Conservation (phyloP, 495 filamentous ascomycete genomes). For the Saxispiralis lemnorum region DNA sequence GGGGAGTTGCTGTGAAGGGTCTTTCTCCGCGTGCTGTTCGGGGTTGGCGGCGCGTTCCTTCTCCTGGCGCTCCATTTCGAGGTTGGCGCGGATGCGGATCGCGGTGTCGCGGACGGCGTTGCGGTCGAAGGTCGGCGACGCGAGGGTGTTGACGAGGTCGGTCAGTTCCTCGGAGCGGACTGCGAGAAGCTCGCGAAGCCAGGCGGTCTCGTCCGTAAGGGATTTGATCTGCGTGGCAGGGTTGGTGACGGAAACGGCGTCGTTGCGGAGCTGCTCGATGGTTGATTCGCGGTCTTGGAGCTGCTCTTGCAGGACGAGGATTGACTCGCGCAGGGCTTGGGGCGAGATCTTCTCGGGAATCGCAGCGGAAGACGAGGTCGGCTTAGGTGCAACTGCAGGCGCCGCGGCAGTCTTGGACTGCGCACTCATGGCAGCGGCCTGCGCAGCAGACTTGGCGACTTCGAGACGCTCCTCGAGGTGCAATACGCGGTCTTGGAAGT, state of each 20-base stretch:
- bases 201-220: constrained; percentile 80
- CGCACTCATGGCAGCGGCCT: constrained; percentile 69
- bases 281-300: constrained; percentile 78
- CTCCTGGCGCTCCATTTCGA: constrained; percentile 95
- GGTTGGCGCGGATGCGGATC: constrained; percentile 78
- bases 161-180: constrained; percentile 80
- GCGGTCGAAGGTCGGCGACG: constrained; percentile 53
- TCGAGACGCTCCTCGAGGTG: constrained; percentile 80
- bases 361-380: constrained; percentile 24
- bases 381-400: constrained; percentile 8
- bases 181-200: constrained; percentile 83
- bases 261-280: constrained; percentile 71
- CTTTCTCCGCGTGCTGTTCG: too few relatives aligned
- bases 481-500: constrained; percentile 61
- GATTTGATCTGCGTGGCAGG: constrained; percentile 67
- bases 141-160: constrained; percentile 71
- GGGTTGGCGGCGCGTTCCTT: constrained; percentile 43
- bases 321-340: constrained; percentile 85
- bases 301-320: constrained; percentile 88
- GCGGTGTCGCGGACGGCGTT: constrained; percentile 70
- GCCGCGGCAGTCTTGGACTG: constrained; percentile 37
- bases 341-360: constrained; percentile 75
- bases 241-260: constrained; percentile 43
- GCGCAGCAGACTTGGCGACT: constrained; percentile 76
- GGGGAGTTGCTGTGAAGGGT: neutral